Evolutionary conservation across 2,329 filamentous ascomycete genomes (phyloP).

Genomic region (Penicillium psychrosexuale): DNA sequence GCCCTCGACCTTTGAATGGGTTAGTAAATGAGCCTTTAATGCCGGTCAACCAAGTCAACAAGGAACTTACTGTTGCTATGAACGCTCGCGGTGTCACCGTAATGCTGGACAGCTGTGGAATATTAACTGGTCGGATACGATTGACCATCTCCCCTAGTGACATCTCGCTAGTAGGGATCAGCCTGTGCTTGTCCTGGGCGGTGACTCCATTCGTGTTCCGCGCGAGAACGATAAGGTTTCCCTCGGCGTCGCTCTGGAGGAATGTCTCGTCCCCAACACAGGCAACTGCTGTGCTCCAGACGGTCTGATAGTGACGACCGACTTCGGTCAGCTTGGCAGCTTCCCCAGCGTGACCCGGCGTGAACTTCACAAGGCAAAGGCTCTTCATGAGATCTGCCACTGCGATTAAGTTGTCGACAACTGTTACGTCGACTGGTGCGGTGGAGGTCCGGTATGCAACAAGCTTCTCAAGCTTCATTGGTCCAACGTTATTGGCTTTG

Average conservation of each 20-base stretch:
- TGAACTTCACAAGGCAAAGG: constrained; percentile 72
- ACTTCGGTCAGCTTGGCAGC: constrained; percentile 66
- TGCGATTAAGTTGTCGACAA: constrained; percentile 72
- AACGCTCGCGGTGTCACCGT: constrained; percentile 79
- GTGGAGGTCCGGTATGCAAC: constrained; percentile 79
- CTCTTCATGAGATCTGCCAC: constrained; percentile 95
- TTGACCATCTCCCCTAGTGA: constrained; percentile 93
- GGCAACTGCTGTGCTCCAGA: constrained; percentile 77
- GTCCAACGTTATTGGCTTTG: constrained; percentile 32
- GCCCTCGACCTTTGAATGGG: constrained; percentile 67
- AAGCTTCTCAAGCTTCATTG: constrained; percentile 61
- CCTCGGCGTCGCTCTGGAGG: constrained; percentile 80
- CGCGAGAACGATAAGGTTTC: constrained; percentile 79
- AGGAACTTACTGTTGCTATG: constrained; percentile 70
- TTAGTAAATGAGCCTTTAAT: background rate
- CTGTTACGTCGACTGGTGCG: constrained; percentile 74
- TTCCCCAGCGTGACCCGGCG: constrained; percentile 55
- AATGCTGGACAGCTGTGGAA: constrained; percentile 62
- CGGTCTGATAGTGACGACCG: constrained; percentile 74
- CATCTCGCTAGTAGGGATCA: constrained; percentile 77
- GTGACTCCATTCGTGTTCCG: constrained; percentile 71
- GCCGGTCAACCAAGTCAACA: background rate
- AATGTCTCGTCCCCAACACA: constrained; percentile 71
- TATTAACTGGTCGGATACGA: constrained; percentile 70
- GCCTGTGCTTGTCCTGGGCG: constrained; percentile 65